Conservation (phyloP, 345 rosid species). For the rapeseed (Brassica napus) region DNA sequence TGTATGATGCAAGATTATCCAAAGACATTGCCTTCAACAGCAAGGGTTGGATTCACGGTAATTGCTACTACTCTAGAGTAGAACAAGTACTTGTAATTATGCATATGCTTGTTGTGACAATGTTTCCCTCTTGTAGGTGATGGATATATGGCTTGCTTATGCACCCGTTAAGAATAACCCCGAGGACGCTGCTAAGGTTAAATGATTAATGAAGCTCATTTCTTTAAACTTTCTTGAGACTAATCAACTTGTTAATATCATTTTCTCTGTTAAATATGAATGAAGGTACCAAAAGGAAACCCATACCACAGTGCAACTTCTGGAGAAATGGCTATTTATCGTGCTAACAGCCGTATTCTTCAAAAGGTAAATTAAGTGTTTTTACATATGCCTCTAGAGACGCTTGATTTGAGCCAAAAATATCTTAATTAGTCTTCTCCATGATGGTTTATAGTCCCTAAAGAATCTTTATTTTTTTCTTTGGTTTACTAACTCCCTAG, state of each 20-base stretch:
- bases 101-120: constrained; percentile 16
- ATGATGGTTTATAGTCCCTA: constrained; percentile 16
- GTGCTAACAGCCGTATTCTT: constrained; percentile 75
- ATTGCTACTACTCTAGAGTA: constrained; percentile 15
- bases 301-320: constrained; percentile 97
- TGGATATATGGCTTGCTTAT: constrained; percentile 89
- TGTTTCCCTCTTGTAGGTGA: constrained; percentile 49
- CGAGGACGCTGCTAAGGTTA: constrained; percentile 93
- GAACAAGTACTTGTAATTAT: neutral
- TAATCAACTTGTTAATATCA: neutral
- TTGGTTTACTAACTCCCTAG: constrained; percentile 39
- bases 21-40: constrained; percentile 83
- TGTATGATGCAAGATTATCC: constrained; percentile 99
- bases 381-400: neutral
- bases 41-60: constrained; percentile 94
- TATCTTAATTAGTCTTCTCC: constrained; percentile 3
- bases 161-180: constrained; percentile 95
- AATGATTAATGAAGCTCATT: neutral
- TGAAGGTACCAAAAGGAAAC: constrained; percentile 87
- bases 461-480: constrained; percentile 3
- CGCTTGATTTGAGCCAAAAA: neutral
- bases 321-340: constrained; percentile 89
- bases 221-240: constrained; percentile 21
- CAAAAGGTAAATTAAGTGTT: constrained; percentile 48
- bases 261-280: neutral